Percentiles rank a stretch among this genome's conserved stretches.
Conservation (phyloP, 305 asterid species). For the Coffea humblotiana region DNA sequence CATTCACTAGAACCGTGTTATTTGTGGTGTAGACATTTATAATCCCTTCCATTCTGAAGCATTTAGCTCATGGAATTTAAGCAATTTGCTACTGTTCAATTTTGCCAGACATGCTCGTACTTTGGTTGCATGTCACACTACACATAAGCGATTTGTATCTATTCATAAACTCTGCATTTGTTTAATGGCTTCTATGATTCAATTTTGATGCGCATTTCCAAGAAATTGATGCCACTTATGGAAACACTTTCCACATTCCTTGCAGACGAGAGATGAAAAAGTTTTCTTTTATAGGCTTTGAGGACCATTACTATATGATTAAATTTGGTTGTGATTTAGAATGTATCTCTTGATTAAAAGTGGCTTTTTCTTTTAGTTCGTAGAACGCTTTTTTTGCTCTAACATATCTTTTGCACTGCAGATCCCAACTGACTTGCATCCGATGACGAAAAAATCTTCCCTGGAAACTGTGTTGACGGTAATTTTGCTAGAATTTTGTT, state of each 20-base stretch:
- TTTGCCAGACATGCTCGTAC: not conserved
- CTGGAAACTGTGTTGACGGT: constrained; percentile 98
- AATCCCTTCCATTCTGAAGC: not conserved
- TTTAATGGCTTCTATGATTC: not conserved
- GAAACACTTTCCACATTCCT: not conserved
- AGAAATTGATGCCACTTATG: not conserved
- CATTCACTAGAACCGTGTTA: not conserved
- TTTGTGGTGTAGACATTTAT: not conserved
- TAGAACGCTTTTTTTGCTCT: not conserved
- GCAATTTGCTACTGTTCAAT: not conserved
- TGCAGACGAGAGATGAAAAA: not conserved
- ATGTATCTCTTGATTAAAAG: not conserved
- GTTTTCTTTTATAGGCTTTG: too few relatives aligned
- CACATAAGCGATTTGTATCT: not conserved
- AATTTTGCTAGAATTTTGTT: constrained; percentile 15
- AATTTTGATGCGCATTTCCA: not conserved
- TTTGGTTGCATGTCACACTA: not conserved
- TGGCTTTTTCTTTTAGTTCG: constrained; percentile 1
- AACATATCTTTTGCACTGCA: constrained; percentile 36
- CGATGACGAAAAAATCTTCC: constrained; percentile 73
- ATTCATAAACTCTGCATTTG: not conserved
- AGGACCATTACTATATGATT: too few relatives aligned
- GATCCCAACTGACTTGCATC: constrained; percentile 94
- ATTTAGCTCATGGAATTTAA: not conserved
- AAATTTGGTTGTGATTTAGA: not conserved